A percentile compares a stretch with the other conserved stretches of the same genome.
Evolutionary conservation across 2,329 filamentous ascomycete genomes (phyloP).

Genomic region (Epichloe amarillans): DNA sequence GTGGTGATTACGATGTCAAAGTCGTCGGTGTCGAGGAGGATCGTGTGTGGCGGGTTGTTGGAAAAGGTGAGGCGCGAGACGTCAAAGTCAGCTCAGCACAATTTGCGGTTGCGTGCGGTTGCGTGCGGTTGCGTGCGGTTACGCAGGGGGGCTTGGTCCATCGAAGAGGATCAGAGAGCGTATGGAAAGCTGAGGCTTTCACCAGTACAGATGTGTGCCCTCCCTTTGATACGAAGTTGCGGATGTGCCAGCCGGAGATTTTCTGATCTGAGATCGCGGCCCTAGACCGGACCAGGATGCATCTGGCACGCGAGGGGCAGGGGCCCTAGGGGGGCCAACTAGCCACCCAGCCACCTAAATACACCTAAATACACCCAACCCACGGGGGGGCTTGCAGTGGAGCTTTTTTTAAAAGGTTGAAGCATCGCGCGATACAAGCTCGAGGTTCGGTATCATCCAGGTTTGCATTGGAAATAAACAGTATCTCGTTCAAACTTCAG

Average conservation of each 20-base stretch:
- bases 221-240: background rate
- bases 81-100: background rate
- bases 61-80: background rate
- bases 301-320: too few relatives aligned
- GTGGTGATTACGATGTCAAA: background rate
- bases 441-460: too few relatives aligned
- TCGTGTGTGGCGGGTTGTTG: background rate
- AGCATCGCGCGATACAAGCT: too few relatives aligned
- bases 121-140: background rate
- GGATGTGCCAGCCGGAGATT: background rate
- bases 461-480: too few relatives aligned
- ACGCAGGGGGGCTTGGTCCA: background rate
- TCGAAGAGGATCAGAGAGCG: background rate
- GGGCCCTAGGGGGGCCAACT: too few relatives aligned
- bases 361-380: too few relatives aligned
- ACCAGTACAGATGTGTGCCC: background rate
- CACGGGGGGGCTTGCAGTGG: too few relatives aligned
- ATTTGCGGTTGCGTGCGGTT: background rate
- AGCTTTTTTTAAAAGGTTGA: too few relatives aligned
- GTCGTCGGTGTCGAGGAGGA: background rate
- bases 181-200: conserved; percentile 1
- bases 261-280: background rate
- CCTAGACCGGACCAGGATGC: too few relatives aligned
- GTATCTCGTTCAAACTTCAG: too few relatives aligned
- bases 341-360: too few relatives aligned